These are phyloP conservation scores for Globisporangium iwayamae DNA, from an alignment of 352 stramenopile genomes.

Conservation along the genomic window DNA sequence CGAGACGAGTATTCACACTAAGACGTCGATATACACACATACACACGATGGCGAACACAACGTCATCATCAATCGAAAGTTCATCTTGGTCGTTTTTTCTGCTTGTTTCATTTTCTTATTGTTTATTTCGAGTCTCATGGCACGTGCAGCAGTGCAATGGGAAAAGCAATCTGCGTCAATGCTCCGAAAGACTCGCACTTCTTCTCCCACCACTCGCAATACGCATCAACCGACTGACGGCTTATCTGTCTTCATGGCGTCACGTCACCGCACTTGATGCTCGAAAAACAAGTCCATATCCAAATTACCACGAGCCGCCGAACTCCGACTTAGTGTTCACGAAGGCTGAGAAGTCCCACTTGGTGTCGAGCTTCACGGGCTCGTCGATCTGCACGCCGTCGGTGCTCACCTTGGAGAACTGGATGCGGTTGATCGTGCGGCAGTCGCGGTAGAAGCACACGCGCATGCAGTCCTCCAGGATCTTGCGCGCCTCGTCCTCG, in stretches of 20 bases:
- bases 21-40: background rate
- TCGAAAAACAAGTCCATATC: constrained; percentile 1
- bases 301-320: constrained; percentile 83
- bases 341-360: constrained; percentile 91
- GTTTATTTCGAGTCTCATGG: background rate
- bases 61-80: background rate
- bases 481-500: constrained; percentile 90
- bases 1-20: background rate
- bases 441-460: constrained; percentile 99
- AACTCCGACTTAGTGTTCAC: constrained; percentile 88
- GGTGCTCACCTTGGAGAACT: constrained; percentile 94
- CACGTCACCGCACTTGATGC: background rate
- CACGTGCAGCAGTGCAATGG: background rate
- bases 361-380: constrained; percentile 94
- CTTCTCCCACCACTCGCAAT: background rate
- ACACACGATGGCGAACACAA: background rate
- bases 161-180: background rate
- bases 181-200: background rate
- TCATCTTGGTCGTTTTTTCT: constrained; percentile 8
- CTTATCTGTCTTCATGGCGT: background rate
- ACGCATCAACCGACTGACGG: background rate
- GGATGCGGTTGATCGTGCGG: constrained; percentile 96
- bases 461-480: constrained; percentile 97
- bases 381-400: constrained; percentile 90
- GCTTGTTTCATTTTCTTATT: constrained; percentile 5